phyloP scores from a whole-genome alignment of 2,329 filamentous ascomycete species.

The Magnaporthales sp. region DNA sequence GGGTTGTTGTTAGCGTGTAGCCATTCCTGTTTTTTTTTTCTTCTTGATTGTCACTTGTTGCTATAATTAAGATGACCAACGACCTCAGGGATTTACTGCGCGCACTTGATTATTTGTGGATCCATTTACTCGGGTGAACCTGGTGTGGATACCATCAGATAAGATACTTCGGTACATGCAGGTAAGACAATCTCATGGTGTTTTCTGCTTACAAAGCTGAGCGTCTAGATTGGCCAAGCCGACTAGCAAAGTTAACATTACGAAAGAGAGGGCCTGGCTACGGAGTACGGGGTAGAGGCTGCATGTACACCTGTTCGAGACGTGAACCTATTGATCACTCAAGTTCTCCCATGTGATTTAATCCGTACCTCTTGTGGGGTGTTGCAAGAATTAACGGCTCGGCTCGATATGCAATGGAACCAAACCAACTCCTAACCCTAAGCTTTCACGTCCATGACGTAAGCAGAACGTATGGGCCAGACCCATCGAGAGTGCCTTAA shows the following conservation, averaged over 20 bases:
- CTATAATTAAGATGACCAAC: neutral
- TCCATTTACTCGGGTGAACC: neutral
- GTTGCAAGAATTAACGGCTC: neutral
- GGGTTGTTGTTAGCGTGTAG: neutral
- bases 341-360: neutral
- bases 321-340: neutral
- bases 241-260: neutral
- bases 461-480: neutral
- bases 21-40: neutral
- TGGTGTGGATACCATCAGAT: neutral
- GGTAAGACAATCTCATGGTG: neutral
- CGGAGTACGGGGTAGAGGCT: no score
- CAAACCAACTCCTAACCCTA: neutral
- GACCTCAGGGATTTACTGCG: neutral
- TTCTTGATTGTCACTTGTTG: neutral
- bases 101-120: neutral
- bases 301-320: neutral
- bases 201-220: neutral
- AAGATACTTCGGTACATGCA: neutral
- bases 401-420: neutral
- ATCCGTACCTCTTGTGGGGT: neutral
- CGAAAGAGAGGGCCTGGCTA: no score
- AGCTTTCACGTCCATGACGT: neutral
- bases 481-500: neutral
- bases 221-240: neutral